A percentile compares a stretch with the other conserved stretches of the same genome.
These are phyloP conservation scores for Cercophora sp. DNA, from an alignment of 495 filamentous ascomycete genomes.

Conservation along the genomic window DNA sequence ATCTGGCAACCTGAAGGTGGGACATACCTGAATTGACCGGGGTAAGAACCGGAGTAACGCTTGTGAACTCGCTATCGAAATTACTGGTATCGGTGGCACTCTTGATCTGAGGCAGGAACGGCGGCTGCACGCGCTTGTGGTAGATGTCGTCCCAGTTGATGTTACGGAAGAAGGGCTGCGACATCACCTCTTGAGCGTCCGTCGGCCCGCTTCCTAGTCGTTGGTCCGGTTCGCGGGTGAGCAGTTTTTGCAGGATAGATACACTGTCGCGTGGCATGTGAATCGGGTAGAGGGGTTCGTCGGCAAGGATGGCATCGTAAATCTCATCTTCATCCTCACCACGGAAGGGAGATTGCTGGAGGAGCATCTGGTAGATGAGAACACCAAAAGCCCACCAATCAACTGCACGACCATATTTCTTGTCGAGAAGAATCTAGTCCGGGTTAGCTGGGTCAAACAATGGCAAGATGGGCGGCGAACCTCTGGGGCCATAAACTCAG, in stretches of 20 bases:
- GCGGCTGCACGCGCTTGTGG: constrained; percentile 83
- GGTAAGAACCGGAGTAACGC: constrained; percentile 94
- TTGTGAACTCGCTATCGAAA: constrained; percentile 98
- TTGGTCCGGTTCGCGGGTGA: constrained; percentile 91
- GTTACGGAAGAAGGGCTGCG: constrained; percentile 94
- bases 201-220: constrained; percentile 91
- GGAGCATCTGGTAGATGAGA: constrained; percentile 98
- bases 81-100: constrained; percentile 96
- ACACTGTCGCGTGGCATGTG: constrained; percentile 99
- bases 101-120: constrained; percentile 84
- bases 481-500: constrained; percentile 99
- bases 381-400: constrained; percentile 99
- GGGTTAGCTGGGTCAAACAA: neutral
- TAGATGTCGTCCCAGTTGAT: constrained; percentile 99
- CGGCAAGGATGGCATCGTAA: constrained; percentile 97
- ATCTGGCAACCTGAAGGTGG: neutral
- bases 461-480: constrained; percentile 50
- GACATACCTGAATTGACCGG: constrained; percentile 92
- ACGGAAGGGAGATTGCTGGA: constrained; percentile 98
- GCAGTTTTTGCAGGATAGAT: constrained; percentile 94
- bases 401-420: constrained; percentile 97
- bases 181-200: constrained; percentile 99
- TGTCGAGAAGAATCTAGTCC: constrained; percentile 88
- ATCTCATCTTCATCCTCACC: constrained; percentile 99
- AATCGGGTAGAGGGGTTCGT: constrained; percentile 97